These are phyloP conservation scores for Trichothecium roseum DNA, from an alignment of 2,329 filamentous ascomycete genomes.

Conservation along the genomic window DNA sequence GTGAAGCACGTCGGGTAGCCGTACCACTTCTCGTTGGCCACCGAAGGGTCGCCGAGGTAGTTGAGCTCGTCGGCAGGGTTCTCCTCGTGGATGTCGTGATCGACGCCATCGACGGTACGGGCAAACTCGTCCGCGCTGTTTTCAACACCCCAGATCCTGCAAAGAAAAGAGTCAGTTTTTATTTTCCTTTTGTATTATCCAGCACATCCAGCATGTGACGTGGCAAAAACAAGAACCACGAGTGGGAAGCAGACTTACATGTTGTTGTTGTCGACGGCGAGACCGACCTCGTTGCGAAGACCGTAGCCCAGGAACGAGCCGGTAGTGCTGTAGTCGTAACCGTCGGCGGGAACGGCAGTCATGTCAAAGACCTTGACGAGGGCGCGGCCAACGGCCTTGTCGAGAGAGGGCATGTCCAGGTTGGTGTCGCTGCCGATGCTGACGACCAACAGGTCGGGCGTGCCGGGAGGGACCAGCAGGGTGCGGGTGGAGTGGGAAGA, in stretches of 20 bases:
- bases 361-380: conserved; percentile 33
- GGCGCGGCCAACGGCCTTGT: conserved; percentile 17
- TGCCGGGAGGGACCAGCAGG: conserved; percentile 21
- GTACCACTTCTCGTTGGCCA: conserved; percentile 25
- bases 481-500: conserved; percentile 28
- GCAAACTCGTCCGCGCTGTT: conserved; percentile 43
- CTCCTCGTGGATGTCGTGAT: conserved; percentile 41
- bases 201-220: too few relatives aligned
- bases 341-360: conserved; percentile 19
- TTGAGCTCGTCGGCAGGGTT: conserved; percentile 59
- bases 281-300: conserved; percentile 52
- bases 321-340: conserved; percentile 27
- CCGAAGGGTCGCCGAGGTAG: conserved; percentile 29
- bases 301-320: conserved; percentile 29
- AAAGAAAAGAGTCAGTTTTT: too few relatives aligned
- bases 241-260: conserved; percentile 7
- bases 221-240: too few relatives aligned
- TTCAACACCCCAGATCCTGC: conserved; percentile 39
- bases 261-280: conserved; percentile 36
- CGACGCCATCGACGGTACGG: conserved; percentile 30
- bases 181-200: too few relatives aligned
- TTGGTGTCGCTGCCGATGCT: conserved; percentile 28
- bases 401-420: conserved; percentile 23
- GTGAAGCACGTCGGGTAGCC: conserved; percentile 54
- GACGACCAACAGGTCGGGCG: conserved; percentile 26